phyloP scores from a whole-genome alignment of 2,329 filamentous ascomycete species.

The Malbranchea zuffiana region DNA sequence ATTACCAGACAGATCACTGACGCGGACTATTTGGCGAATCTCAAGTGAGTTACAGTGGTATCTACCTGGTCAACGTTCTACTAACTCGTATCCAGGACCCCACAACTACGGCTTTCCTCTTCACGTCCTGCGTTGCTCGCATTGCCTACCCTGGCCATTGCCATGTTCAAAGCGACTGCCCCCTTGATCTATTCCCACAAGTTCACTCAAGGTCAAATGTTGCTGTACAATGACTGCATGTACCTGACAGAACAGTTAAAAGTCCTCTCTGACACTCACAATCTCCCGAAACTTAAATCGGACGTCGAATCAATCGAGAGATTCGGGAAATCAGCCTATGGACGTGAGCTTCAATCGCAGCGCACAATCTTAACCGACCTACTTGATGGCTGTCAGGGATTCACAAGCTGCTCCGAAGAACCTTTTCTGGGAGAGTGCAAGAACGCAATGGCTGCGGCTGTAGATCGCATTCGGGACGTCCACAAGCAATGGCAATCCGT shows the following conservation, averaged over 20 bases:
- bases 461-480: constrained; percentile 47
- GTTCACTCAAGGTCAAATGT: constrained; percentile 46
- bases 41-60: constrained; percentile 23
- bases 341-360: constrained; percentile 54
- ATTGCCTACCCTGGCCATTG: constrained; percentile 38
- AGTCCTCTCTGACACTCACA: constrained; percentile 37
- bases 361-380: constrained; percentile 52
- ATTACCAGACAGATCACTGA: constrained; percentile 34
- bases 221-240: constrained; percentile 54
- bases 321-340: constrained; percentile 51
- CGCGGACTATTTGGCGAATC: constrained; percentile 28
- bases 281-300: constrained; percentile 39
- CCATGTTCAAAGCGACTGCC: constrained; percentile 42
- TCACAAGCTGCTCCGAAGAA: constrained; percentile 47
- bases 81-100: constrained; percentile 17
- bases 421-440: constrained; percentile 52
- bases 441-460: constrained; percentile 46
- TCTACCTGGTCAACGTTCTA: not conserved
- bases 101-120: constrained; percentile 29
- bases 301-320: constrained; percentile 47
- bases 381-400: constrained; percentile 53
- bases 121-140: constrained; percentile 35
- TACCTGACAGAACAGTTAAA: constrained; percentile 47
- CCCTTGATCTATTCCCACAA: constrained; percentile 37
- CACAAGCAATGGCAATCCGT: constrained; percentile 48